Percentiles rank a stretch among this genome's conserved stretches.
These are phyloP conservation scores for Arthroderma sp. DNA, from an alignment of 2,329 filamentous ascomycete species.

Conservation along the genomic window DNA sequence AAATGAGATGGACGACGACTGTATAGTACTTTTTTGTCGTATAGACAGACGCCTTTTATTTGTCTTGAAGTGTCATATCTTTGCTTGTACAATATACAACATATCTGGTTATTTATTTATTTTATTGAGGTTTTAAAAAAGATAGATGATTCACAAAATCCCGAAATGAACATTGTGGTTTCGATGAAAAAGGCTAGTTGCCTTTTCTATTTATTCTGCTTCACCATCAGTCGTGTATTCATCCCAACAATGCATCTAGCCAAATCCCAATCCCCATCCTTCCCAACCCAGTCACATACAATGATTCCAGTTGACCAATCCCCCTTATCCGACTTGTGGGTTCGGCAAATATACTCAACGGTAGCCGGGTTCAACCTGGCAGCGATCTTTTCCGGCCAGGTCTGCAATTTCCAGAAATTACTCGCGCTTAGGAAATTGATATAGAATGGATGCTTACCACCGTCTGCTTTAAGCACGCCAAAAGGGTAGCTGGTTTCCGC, in stretches of 20 bases:
- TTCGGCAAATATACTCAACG: constrained; percentile 44
- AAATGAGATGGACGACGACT: background rate
- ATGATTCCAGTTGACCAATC: constrained; percentile 76
- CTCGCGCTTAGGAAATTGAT: constrained; percentile 84
- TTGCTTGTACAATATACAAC: background rate
- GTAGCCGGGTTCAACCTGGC: constrained; percentile 70
- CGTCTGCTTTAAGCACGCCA: constrained; percentile 14
- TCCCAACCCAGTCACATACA: constrained; percentile 86
- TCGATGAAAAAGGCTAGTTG: background rate
- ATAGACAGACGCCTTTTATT: background rate
- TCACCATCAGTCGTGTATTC: constrained; percentile 53
- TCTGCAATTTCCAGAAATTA: constrained; percentile 85
- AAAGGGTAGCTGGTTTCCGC: constrained; percentile 36
- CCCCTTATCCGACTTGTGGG: constrained; percentile 42
- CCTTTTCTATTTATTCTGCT: constrained; percentile 9
- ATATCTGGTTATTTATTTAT: background rate
- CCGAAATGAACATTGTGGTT: background rate
- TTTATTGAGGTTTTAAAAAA: background rate
- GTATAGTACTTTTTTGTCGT: background rate
- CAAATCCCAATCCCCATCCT: constrained; percentile 79
- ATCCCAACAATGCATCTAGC: constrained; percentile 77
- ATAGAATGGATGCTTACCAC: constrained; percentile 51
- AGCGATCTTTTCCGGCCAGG: constrained; percentile 90
- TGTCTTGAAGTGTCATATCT: background rate
- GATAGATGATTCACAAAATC: background rate